A percentile compares a stretch with the other conserved stretches of the same genome.
Evolutionary conservation across 768 basidiomycete genomes (phyloP).

Genomic region (Leucocoprinus leucothites): DNA sequence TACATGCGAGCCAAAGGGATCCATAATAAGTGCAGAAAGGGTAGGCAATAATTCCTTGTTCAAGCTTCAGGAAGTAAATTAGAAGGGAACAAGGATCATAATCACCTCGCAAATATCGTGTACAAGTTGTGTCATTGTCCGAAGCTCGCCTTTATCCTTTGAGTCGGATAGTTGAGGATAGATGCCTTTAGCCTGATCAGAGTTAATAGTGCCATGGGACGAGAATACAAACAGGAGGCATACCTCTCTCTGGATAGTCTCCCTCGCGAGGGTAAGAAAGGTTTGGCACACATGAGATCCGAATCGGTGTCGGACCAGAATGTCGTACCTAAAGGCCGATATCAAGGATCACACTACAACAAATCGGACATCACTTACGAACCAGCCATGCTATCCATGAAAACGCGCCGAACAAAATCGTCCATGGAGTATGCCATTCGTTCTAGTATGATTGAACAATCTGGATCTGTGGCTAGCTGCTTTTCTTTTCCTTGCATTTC

Average conservation of each 20-base stretch:
- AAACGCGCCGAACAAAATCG: constrained; percentile 90
- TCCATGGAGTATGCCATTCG: constrained; percentile 92
- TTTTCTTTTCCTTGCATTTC: constrained; percentile 90
- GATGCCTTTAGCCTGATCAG: constrained; percentile 48
- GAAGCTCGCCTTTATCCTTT: constrained; percentile 61
- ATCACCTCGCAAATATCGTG: constrained; percentile 63
- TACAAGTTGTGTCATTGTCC: constrained; percentile 60
- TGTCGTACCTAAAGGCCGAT: constrained; percentile 46
- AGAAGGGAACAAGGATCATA: constrained; percentile 12
- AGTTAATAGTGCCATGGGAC: neutral
- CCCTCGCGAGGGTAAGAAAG: constrained; percentile 61
- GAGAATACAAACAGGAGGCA: neutral
- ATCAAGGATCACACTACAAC: neutral
- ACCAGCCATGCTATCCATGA: constrained; percentile 82
- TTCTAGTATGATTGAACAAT: constrained; percentile 89
- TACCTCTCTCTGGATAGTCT: constrained; percentile 72
- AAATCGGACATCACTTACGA: constrained; percentile 57
- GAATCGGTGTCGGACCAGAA: constrained; percentile 76
- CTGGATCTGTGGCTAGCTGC: constrained; percentile 88
- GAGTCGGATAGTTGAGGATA: constrained; percentile 45
- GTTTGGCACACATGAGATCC: constrained; percentile 97
- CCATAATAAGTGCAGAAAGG: constrained; percentile 65
- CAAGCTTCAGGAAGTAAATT: constrained; percentile 2
- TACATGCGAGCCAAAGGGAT: constrained; percentile 91
- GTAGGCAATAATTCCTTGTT: constrained; percentile 66